Evolutionary conservation across 2,329 filamentous ascomycete species (phyloP).

Genomic region (Colletotrichum sp.): DNA sequence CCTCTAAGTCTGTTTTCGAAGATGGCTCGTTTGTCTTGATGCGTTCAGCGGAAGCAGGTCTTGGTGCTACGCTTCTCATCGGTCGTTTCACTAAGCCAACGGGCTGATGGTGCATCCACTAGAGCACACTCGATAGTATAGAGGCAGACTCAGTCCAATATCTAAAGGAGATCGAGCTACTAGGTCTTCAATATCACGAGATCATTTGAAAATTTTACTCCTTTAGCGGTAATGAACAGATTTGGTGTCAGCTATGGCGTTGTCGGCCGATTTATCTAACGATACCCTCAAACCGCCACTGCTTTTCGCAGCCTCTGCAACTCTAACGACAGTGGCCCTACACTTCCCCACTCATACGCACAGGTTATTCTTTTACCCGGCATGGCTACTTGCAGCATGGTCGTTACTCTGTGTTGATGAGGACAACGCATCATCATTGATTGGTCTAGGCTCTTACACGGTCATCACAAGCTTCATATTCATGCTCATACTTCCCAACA

Average conservation of each 20-base stretch:
- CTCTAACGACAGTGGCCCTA: not conserved
- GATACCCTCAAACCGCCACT: not conserved
- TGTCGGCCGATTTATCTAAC: not conserved
- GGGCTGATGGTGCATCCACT: not conserved
- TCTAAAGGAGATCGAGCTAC: not conserved
- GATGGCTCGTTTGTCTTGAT: not conserved
- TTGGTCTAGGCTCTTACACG: not conserved
- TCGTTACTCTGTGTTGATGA: not conserved
- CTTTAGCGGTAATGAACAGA: not conserved
- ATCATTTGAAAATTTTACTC: fast-evolving
- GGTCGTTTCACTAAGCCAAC: not conserved
- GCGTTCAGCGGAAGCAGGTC: not conserved
- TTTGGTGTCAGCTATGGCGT: not conserved
- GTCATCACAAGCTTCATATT: not conserved
- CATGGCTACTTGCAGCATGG: not conserved
- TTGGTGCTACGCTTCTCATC: not conserved
- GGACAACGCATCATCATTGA: not conserved
- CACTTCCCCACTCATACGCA: not conserved
- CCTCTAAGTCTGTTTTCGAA: not conserved
- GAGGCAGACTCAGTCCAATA: not conserved
- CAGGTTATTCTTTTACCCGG: not conserved
- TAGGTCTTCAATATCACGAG: not conserved
- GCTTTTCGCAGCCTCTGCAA: not conserved
- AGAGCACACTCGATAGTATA: not conserved
- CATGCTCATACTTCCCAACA: not conserved